phyloP scores from a whole-genome alignment of 1,284 basidiomycete species.

The Sanghuangporus sanghuang region DNA sequence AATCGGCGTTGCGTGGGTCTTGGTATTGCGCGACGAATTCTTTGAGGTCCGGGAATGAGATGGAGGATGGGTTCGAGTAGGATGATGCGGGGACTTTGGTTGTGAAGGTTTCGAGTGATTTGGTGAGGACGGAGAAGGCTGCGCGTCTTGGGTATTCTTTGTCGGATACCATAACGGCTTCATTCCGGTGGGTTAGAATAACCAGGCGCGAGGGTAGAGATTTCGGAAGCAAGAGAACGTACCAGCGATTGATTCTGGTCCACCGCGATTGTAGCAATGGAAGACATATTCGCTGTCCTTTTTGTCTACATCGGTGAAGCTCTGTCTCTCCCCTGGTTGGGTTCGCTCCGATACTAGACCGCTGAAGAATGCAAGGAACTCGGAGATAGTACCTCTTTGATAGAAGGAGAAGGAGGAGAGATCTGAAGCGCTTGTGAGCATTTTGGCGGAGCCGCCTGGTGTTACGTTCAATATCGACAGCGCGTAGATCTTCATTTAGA shows the following conservation, averaged over 20 bases:
- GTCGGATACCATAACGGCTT: slow-evolving; percentile 91
- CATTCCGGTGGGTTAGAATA: slow-evolving; percentile 2
- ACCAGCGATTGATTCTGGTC: slow-evolving; percentile 79
- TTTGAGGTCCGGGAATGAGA: slow-evolving; percentile 69
- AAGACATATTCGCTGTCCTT: slow-evolving; percentile 95
- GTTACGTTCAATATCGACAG: slow-evolving; percentile 59
- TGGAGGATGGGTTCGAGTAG: slow-evolving; percentile 55
- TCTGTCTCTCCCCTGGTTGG: slow-evolving; percentile 82
- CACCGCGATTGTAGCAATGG: slow-evolving; percentile 86
- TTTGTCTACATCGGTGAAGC: slow-evolving; percentile 39
- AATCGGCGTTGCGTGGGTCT: slow-evolving; percentile 96
- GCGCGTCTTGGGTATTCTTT: slow-evolving; percentile 96
- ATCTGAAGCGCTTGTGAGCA: slow-evolving; percentile 76
- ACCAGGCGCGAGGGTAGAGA: background rate
- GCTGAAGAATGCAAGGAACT: slow-evolving; percentile 89
- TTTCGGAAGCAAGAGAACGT: slow-evolving; percentile 23
- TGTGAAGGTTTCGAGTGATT: slow-evolving; percentile 91
- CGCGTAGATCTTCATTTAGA: slow-evolving; percentile 65
- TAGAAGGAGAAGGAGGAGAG: slow-evolving; percentile 94
- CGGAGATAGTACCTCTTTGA: slow-evolving; percentile 78
- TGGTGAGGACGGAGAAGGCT: slow-evolving; percentile 93
- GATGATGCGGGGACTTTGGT: slow-evolving; percentile 71
- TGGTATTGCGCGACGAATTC: slow-evolving; percentile 92
- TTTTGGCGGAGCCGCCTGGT: slow-evolving; percentile 49
- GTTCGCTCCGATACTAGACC: slow-evolving; percentile 94